Evolutionary conservation across 1,139 yeast genomes (phyloP), one percentile per base, ranked within the genome.

Genomic region (Pichia sp.): DNA sequence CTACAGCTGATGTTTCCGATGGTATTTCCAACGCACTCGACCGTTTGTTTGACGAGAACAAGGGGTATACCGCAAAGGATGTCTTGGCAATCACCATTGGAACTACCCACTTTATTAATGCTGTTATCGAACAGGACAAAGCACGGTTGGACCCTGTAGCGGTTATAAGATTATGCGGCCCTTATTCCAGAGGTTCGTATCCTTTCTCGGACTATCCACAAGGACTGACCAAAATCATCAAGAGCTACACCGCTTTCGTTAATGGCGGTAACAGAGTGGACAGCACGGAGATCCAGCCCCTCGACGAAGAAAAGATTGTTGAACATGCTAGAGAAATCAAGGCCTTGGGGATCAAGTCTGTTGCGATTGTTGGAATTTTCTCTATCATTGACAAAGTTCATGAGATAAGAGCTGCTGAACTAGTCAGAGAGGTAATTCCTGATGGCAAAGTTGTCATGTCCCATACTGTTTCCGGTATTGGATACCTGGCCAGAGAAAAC

Each of bases 21-120:
- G 49, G 49, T 33, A 46, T 46, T 7, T 27, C 20, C 10, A 33
- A 31, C n/a, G 49, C 49, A n/a, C 20, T 46, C 12, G 27, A 31
- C 20, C 12, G n/a, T 9, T 27, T 46, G 6, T 27, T 33, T 33
- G 41, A 46, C n/a, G n/a, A 46, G 27, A 12, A 31, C 29, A 46
- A 46, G 6, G 9, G 14, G n/a, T 20, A 20, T 33, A 20, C 40
- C 8, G 16, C 31, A 33, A n/a, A 14, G n/a, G 49, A 46, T 12
- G 27, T 46, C 20, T 8, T 16, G 20, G 9, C 49, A 16, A 30
- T 46, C 38, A 17, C 49, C 12, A 46, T 46, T 33, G 49, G 49
- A 17, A 46, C 49, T 10, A 46, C 49, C 9, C 49, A 46, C 27
- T 46, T 46, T 20, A 46, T 46, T n/a, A 46, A 46, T 46, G 49